Evolutionary conservation across 2,329 filamentous ascomycete genomes (phyloP), one percentile per base, ranked within the genome.

Genomic region (Hypocreales sp.): DNA sequence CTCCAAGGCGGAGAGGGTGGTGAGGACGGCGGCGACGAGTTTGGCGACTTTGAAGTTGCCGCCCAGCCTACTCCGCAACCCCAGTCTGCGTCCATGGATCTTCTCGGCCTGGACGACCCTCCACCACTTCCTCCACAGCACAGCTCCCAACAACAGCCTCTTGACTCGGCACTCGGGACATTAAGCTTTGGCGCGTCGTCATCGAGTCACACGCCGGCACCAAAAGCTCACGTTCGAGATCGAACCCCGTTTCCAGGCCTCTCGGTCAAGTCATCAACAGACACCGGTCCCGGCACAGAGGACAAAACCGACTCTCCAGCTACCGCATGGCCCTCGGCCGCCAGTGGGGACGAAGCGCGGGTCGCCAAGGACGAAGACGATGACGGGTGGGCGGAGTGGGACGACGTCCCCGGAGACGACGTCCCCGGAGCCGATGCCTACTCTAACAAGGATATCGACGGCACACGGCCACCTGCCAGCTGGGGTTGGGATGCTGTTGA

Each of bases 41-140:
- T 73, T 51, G 72, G 69, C 10, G 68, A 72, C 25, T 74, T 74
- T 39, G 67, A 72, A 43, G 60, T 56, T 13, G 61, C 59, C 2
- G 31, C 18, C 7, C 18, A 20, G 10, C 18, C 18, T 7, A 7
- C 18, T 20, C 18, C 18, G 7, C 18, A 20, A 20, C 18, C 18
- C 18, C 10, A n/a, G n/a, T n/a, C n/a, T n/a, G 42, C 47, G 2
- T 50, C 50, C 11, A 44, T 58, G 33, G 57, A 63, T 38, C 44
- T 63, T 4, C 38, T 61, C 7, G 57, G 50, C 10, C 37, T 51
- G n/a, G 46, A 55, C 28, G 47, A 52, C 25, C 35, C 48, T 26
- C 35, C 44, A 21, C 34, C 46, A 19, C 28, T 32, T 17, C 7
- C 22, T 20, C 20, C 30, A 14, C 18, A 27, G 5, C 30, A 37